Conservation (phyloP, 352 stramenopile genomes). For the Globisporangium megalacanthum region DNA sequence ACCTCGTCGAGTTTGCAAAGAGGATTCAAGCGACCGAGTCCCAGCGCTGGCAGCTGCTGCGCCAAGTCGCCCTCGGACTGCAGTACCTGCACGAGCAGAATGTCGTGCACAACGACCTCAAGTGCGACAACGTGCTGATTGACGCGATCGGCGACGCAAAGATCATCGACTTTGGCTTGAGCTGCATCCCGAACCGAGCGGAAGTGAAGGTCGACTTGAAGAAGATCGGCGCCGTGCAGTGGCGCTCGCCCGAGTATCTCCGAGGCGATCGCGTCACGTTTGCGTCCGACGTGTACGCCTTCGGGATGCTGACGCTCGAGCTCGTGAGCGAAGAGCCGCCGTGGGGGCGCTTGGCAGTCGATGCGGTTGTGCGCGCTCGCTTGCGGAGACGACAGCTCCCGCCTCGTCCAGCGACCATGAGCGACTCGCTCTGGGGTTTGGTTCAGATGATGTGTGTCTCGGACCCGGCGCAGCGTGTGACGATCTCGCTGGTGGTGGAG, state of each 20-base stretch:
- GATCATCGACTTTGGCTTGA: constrained; percentile 22
- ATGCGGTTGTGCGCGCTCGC: constrained; percentile 4
- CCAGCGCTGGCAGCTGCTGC: constrained; percentile 4
- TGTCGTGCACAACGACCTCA: constrained; percentile 10
- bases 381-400: constrained; percentile 7
- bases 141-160: constrained; percentile 21
- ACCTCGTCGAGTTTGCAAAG: neutral
- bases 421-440: constrained; percentile 9
- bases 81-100: constrained; percentile 17
- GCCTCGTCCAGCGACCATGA: neutral
- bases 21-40: neutral
- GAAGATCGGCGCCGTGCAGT: constrained; percentile 5
- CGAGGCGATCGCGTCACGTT: constrained; percentile 4
- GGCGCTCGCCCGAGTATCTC: constrained; percentile 15
- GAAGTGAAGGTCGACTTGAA: constrained; percentile 4
- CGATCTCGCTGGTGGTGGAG: constrained; percentile 8
- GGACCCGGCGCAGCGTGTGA: constrained; percentile 3
- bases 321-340: constrained; percentile 9
- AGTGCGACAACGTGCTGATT: constrained; percentile 27
- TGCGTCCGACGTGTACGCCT: constrained; percentile 20
- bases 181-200: constrained; percentile 2
- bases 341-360: constrained; percentile 2
- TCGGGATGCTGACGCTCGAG: constrained; percentile 22
- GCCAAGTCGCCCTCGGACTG: constrained; percentile 24
- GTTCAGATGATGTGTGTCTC: constrained; percentile 17